Evolutionary conservation across 176 grass and related monocot species (phyloP), one percentile per base, ranked within the genome.

Genomic region (Juncus effusus): DNA sequence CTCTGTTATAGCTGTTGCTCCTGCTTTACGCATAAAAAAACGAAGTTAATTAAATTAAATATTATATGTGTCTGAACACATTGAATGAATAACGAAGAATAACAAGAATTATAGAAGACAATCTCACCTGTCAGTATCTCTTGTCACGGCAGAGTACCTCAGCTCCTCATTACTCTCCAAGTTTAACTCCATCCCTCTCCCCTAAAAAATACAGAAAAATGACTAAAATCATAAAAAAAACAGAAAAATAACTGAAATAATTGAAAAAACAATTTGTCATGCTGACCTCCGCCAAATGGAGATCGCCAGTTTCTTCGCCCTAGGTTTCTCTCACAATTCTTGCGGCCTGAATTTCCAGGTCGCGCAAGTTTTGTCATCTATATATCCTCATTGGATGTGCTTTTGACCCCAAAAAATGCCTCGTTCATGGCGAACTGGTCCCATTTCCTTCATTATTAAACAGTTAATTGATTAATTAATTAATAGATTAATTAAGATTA

Each of bases 341-440:
- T 67, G 76, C 80, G 77, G 94, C 94, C 56, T 51, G 79, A 12
- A 77, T 99, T 87, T 99, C 94, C 76, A 99, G 68, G 2, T 94
- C 89, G 82, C 72, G 89, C 85, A 87, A 99, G 94, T 73, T 94
- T 99, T 41, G 94, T 99, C 14, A 88, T 99, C 73, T 99, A 99
- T 64, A 99, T 71, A 71, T 99, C 94, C 85, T 99, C 94, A 64
- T 93, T 90, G 63, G 93, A 99, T 72, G 94, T 99, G 86, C 94
- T 93, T 73, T 82, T 99, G 40, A 99, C 94, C 6, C 94, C 94
- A 76, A 99, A 99, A 60, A 99, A 76, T 40, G 75, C 64, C 67
- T 82, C 81, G 80, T 99, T 99, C 65, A 80, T 99, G 74, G n/a
- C n/a, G n/a, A n/a, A n/a, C n/a, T n/a, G n/a, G n/a, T n/a, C n/a